These are phyloP conservation scores for Calocybe cyanea DNA, from an alignment of 768 basidiomycete genomes.

Conservation along the genomic window DNA sequence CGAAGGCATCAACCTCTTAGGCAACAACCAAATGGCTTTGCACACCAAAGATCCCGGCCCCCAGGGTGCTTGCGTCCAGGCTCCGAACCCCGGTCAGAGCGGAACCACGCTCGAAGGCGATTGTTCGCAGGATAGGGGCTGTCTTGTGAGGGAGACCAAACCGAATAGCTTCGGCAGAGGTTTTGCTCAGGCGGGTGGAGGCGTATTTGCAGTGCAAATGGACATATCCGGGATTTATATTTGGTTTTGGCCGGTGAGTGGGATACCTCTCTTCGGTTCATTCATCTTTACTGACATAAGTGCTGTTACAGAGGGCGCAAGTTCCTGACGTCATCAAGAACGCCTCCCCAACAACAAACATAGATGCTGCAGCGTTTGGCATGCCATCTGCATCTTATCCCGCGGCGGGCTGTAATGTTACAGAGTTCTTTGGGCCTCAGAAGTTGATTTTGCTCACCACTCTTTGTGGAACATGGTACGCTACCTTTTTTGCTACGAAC, in stretches of 20 bases:
- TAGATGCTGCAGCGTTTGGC: constrained; percentile 48
- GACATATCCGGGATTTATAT: constrained; percentile 41
- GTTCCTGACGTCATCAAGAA: constrained; percentile 33
- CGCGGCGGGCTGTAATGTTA: constrained; percentile 46
- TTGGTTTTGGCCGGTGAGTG: constrained; percentile 24
- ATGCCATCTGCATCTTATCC: constrained; percentile 66
- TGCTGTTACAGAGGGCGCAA: constrained; percentile 33
- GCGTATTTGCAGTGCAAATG: constrained; percentile 63
- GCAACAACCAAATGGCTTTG: constrained; percentile 53
- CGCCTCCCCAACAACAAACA: constrained; percentile 30
- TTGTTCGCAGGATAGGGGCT: constrained; percentile 34
- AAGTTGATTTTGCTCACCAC: constrained; percentile 67
- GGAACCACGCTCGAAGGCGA: constrained; percentile 26
- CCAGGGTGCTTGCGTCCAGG: constrained; percentile 28
- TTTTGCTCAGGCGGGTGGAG: constrained; percentile 50
- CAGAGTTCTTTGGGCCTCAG: constrained; percentile 58
- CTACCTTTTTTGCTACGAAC: background rate
- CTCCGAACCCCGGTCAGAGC: constrained; percentile 24
- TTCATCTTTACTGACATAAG: background rate
- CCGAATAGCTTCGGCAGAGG: constrained; percentile 42
- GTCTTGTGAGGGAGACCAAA: constrained; percentile 40
- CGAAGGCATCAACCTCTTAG: constrained; percentile 53
- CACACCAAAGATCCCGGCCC: constrained; percentile 42
- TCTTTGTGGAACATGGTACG: constrained; percentile 49
- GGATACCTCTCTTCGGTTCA: background rate